Evolutionary conservation across 1,139 yeast species (phyloP).

Genomic region (Saccharomycopsis hybrid): DNA sequence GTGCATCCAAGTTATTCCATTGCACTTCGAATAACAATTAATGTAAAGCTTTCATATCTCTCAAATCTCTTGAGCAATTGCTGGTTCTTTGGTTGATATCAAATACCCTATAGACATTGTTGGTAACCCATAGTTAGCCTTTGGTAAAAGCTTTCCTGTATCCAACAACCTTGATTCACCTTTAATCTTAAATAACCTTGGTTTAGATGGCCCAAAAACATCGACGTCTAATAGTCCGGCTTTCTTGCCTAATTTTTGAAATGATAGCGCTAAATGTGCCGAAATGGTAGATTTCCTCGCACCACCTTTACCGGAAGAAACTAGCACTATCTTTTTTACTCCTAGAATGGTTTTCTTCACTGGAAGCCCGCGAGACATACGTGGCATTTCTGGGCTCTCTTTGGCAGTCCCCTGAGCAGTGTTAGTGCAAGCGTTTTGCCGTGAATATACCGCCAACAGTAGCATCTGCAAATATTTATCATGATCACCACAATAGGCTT

Average conservation of each 20-base stretch:
- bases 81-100: constrained; percentile 55
- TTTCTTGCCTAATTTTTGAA: constrained; percentile 46
- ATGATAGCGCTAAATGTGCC: constrained; percentile 61
- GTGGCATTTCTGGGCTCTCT: constrained; percentile 31
- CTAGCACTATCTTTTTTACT: constrained; percentile 57
- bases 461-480: no score
- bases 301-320: constrained; percentile 79
- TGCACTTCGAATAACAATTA: constrained; percentile 75
- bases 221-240: constrained; percentile 78
- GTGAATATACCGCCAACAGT: no score
- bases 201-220: constrained; percentile 79
- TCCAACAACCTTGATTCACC: constrained; percentile 62
- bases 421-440: no score
- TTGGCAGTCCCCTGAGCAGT: constrained; percentile 60
- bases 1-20: constrained; percentile 67
- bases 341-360: constrained; percentile 50
- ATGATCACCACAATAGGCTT: no score
- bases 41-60: constrained; percentile 84
- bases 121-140: constrained; percentile 70
- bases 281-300: constrained; percentile 56
- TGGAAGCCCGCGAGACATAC: constrained; percentile 47
- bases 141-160: constrained; percentile 56
- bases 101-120: constrained; percentile 90
- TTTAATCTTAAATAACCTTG: constrained; percentile 52
- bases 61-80: constrained; percentile 84